phyloP scores from a whole-genome alignment of 192 early-diverging fungal genomes.

The Thamnidium elegans region DNA sequence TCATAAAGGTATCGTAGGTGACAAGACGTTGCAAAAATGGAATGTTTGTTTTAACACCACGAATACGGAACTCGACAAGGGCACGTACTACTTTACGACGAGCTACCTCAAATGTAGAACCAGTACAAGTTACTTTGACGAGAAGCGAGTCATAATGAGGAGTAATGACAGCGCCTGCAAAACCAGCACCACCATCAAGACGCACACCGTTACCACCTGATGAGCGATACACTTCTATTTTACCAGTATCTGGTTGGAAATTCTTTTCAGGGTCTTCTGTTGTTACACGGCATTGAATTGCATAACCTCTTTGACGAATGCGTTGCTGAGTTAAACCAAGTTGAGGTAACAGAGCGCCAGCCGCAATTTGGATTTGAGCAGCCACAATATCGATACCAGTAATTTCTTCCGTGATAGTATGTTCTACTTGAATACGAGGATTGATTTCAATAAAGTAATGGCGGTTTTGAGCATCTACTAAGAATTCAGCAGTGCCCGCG shows the following conservation, averaged over 20 bases:
- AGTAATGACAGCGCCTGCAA: conserved; percentile 86
- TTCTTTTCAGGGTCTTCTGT: conserved; percentile 64
- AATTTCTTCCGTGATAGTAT: conserved; percentile 59
- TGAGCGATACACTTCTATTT: conserved; percentile 49
- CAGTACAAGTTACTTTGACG: conserved; percentile 86
- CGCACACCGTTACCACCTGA: conserved; percentile 22
- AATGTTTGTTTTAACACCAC: conserved; percentile 96
- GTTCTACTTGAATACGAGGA: conserved; percentile 67
- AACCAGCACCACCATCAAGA: conserved; percentile 55
- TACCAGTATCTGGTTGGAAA: conserved; percentile 56
- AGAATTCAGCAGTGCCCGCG: conserved; percentile 64
- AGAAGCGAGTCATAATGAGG: conserved; percentile 96
- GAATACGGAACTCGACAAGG: conserved; percentile 90
- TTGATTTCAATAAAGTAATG: conserved; percentile 69
- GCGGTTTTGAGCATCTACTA: conserved; percentile 46
- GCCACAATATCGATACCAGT: conserved; percentile 63
- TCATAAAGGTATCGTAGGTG: conserved; percentile 73
- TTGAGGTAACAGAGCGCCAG: conserved; percentile 51
- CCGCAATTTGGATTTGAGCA: conserved; percentile 57
- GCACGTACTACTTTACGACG: conserved; percentile 86
- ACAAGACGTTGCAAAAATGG: conserved; percentile 87
- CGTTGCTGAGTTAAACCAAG: conserved; percentile 18
- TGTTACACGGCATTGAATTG: conserved; percentile 58
- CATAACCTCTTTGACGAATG: conserved; percentile 46
- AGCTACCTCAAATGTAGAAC: conserved; percentile 84